These are phyloP conservation scores for Mucor circinelloides DNA, from an alignment of 371 early-diverging fungal species.

Conservation along the genomic window DNA sequence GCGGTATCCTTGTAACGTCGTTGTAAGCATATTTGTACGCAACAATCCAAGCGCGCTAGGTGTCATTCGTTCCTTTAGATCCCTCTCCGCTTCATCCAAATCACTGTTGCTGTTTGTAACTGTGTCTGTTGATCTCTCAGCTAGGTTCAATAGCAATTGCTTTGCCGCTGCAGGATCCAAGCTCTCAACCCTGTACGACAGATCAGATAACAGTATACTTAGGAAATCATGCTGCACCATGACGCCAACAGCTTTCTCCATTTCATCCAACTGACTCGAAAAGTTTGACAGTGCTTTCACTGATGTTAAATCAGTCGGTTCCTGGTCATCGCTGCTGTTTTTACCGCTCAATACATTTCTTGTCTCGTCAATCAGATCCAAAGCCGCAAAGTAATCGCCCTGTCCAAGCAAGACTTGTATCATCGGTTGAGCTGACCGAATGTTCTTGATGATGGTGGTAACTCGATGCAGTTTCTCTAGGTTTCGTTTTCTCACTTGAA, in stretches of 20 bases:
- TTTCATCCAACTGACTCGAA: slow-evolving; percentile 64
- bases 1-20: slow-evolving; percentile 72
- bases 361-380: slow-evolving; percentile 84
- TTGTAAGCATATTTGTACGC: slow-evolving; percentile 66
- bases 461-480: slow-evolving; percentile 65
- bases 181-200: slow-evolving; percentile 29
- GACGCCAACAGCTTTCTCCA: slow-evolving; percentile 66
- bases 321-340: slow-evolving; percentile 2
- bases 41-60: slow-evolving; percentile 79
- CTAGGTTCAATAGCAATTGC: not conserved
- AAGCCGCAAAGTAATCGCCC: slow-evolving; percentile 82
- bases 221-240: slow-evolving; percentile 79
- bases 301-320: slow-evolving; percentile 56
- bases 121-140: not conserved
- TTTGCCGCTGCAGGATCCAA: slow-evolving; percentile 10
- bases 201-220: slow-evolving; percentile 61
- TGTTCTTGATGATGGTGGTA: slow-evolving; percentile 68
- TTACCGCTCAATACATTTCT: slow-evolving; percentile 55
- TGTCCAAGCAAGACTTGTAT: slow-evolving; percentile 79
- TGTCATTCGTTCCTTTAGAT: slow-evolving; percentile 57
- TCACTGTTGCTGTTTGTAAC: not conserved
- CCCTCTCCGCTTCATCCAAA: slow-evolving; percentile 38
- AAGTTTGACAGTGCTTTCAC: slow-evolving; percentile 65
- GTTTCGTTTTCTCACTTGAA: slow-evolving; percentile 76
- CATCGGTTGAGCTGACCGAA: slow-evolving; percentile 78